These are phyloP conservation scores for Nannochloropsis oceanica DNA, from an alignment of 108 stramenopile species.

Conservation along the genomic window DNA sequence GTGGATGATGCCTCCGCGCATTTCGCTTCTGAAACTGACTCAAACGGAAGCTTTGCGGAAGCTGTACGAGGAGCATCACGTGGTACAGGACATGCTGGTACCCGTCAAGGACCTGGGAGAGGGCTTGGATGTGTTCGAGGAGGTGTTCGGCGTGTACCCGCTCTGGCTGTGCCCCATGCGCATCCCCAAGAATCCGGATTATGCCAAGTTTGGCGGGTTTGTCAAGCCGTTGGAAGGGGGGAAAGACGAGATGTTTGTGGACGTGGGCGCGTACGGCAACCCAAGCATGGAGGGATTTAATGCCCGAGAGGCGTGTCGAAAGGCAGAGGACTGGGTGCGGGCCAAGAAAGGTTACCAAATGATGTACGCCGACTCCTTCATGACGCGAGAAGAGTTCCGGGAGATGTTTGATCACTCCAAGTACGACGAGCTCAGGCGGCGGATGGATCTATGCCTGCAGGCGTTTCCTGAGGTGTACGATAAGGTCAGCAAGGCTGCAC, in stretches of 20 bases:
- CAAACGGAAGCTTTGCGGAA: neutral
- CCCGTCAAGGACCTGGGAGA: slow-evolving; percentile 39
- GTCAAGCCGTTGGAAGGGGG: slow-evolving; percentile 5
- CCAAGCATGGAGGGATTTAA: slow-evolving; percentile 26
- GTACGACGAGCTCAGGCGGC: slow-evolving; percentile 32
- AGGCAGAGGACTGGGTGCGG: slow-evolving; percentile 16
- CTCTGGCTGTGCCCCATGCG: slow-evolving; percentile 40
- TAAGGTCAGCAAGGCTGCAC: neutral
- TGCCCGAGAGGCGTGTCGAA: slow-evolving; percentile 16
- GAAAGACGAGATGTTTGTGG: slow-evolving; percentile 43
- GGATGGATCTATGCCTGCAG: neutral
- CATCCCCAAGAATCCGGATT: neutral
- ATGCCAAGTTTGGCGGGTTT: slow-evolving; percentile 7
- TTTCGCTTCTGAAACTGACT: slow-evolving; percentile 28
- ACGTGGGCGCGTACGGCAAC: slow-evolving; percentile 46
- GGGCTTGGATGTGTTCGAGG: slow-evolving; percentile 33
- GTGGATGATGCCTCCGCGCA: slow-evolving; percentile 43
- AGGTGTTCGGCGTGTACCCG: slow-evolving; percentile 42
- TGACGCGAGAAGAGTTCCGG: slow-evolving; percentile 43
- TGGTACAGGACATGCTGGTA: slow-evolving; percentile 42
- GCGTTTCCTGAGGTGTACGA: neutral
- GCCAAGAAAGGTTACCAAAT: slow-evolving; percentile 41
- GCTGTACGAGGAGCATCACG: neutral
- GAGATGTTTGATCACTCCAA: slow-evolving; percentile 43
- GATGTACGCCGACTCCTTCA: slow-evolving; percentile 46